phyloP scores from a whole-genome alignment of 2,329 filamentous ascomycete species.

The Phaeosphaeria sp. region DNA sequence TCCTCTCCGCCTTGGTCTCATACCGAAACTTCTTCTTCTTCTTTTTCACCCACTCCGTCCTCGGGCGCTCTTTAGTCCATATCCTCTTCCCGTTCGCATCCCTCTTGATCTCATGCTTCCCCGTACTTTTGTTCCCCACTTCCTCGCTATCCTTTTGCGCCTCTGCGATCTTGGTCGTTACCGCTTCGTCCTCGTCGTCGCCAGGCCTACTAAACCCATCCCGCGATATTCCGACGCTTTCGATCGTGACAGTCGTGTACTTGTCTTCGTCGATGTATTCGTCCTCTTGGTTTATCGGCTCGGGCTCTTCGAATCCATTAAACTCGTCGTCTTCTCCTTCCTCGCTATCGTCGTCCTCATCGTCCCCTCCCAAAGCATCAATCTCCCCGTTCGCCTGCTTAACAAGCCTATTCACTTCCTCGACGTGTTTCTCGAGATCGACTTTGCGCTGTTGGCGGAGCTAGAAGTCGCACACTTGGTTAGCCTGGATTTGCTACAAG shows the following conservation, averaged over 20 bases:
- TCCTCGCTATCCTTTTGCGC: slow-evolving; percentile 46
- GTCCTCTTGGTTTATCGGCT: slow-evolving; percentile 77
- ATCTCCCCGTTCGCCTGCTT: slow-evolving; percentile 61
- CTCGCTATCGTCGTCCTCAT: slow-evolving; percentile 45
- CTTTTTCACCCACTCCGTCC: slow-evolving; percentile 65
- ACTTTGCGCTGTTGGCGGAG: slow-evolving; percentile 81
- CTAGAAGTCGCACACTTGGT: slow-evolving; percentile 59
- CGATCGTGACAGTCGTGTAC: slow-evolving; percentile 93
- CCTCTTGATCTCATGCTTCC: slow-evolving; percentile 24
- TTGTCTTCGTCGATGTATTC: slow-evolving; percentile 97
- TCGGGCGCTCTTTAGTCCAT: slow-evolving; percentile 62
- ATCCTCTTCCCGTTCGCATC: slow-evolving; percentile 51
- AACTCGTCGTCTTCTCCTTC: slow-evolving; percentile 67
- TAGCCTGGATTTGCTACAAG: too few relatives aligned
- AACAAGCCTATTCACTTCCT: slow-evolving; percentile 74
- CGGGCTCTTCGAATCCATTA: slow-evolving; percentile 53
- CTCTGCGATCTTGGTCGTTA: slow-evolving; percentile 16
- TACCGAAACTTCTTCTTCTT: slow-evolving; percentile 94
- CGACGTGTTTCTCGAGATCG: slow-evolving; percentile 82
- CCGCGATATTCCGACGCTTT: slow-evolving; percentile 80
- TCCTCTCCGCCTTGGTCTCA: slow-evolving; percentile 69
- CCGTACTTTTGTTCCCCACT: slow-evolving; percentile 54
- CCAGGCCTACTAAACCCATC: slow-evolving; percentile 71
- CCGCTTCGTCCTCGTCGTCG: slow-evolving; percentile 25
- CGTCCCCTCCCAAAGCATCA: slow-evolving; percentile 43